phyloP scores from a whole-genome alignment of 345 rosid genomes.

The Diplotaxis tenuifolia region DNA sequence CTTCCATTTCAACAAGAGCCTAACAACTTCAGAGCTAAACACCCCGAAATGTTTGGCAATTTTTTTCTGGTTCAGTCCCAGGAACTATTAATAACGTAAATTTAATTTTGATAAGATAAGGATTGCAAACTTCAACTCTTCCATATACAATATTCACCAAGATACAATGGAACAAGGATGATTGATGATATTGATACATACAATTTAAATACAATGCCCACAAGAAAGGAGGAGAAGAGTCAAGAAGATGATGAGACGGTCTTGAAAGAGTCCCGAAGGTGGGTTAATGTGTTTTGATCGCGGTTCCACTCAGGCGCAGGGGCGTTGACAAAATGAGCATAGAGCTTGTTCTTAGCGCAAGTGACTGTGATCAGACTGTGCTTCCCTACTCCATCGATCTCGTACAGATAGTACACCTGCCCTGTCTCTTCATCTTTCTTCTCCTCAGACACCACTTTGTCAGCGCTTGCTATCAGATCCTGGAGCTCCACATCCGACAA shows the following conservation, averaged over 20 bases:
- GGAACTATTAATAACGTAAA: neutral
- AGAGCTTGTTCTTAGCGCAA: slow-evolving; percentile 83
- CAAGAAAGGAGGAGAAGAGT: neutral
- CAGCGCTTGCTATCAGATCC: slow-evolving; percentile 76
- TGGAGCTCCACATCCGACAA: slow-evolving; percentile 75
- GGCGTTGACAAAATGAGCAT: slow-evolving; percentile 89
- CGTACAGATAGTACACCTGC: slow-evolving; percentile 74
- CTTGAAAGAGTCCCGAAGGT: slow-evolving; percentile 49
- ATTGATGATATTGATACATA: neutral
- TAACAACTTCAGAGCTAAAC: neutral
- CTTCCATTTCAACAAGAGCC: neutral
- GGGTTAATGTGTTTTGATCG: slow-evolving; percentile 70
- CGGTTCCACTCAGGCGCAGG: slow-evolving; percentile 63
- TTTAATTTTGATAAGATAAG: neutral
- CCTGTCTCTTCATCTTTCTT: slow-evolving; percentile 56
- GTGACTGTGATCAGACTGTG: slow-evolving; percentile 83
- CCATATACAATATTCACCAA: neutral
- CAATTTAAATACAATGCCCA: neutral
- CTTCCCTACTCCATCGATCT: slow-evolving; percentile 65
- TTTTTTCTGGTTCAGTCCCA: neutral
- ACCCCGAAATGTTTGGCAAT: neutral
- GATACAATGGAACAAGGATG: slow-evolving; percentile 1
- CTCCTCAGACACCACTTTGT: slow-evolving; percentile 56
- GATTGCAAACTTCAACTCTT: neutral
- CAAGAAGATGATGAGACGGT: neutral